Base-by-base conservation (phyloP, 1,284 basidiomycete species). In the Peniophora sp. region DNA sequence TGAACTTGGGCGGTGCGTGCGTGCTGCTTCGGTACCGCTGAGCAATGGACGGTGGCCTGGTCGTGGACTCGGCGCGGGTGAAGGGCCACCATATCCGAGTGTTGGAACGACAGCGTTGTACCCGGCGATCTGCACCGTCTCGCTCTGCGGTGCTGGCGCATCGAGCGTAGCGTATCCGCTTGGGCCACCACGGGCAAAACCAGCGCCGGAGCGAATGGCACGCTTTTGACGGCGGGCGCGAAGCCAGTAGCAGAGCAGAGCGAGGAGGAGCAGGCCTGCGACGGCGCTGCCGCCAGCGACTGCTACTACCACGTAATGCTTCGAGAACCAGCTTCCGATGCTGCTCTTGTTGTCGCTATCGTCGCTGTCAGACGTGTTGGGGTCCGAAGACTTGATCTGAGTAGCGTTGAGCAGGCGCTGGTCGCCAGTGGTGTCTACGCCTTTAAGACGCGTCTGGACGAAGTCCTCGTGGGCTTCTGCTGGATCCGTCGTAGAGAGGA, bases 381-480 rank as follows among this genome's bases (percentile, higher is more conserved):
- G 38, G n/a, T 41, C 19, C 8, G 38, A 41, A 20, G 38, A 20
- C n/a, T 41, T 22, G 39, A 41, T 22, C 16, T 20, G 20, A 14
- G 44, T 10, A 20, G 44, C 3, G 14, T 22, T 22, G 20, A 22
- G 20, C 44, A 45, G 44, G 9, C 23, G 19, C 64, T 79, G 60
- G 45, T 63, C 52, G 11, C 57, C 61, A 19, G 73, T 73, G 24
- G 70, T 70, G 58, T 81, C 79, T 23, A 69, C 55, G 25, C 78
- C 78, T 48, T 63, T 66, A 12, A 81, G 66, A 16, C 80, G 77
- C 16, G 68, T 58, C 14, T 68, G 59, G 23, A 83, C 78, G 56
- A 83, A 83, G 55, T 82, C 78, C 19, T 54, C 39, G 60, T 80
- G 78, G 3, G 75, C 71, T 61, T 52, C 59, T 45, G 60, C 54